Base-by-base conservation (phyloP, 2,329 filamentous ascomycete species). In the Colletotrichum sansevieriae region DNA sequence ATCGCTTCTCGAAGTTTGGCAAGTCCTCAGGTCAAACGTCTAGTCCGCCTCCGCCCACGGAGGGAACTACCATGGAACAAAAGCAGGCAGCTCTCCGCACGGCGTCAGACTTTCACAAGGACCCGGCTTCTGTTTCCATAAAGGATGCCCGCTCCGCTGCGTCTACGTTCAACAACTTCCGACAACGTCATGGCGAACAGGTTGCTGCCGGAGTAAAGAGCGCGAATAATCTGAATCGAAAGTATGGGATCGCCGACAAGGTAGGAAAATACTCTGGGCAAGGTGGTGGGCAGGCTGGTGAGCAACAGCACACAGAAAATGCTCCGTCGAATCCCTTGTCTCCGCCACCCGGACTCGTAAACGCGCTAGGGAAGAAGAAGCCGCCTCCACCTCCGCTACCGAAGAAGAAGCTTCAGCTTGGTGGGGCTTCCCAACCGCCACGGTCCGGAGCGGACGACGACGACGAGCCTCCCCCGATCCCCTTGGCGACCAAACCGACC, bases 101-200 rank as follows among this genome's bases (percentile, higher is more conserved):
- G 1, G 89, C 88, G 1, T 83, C 84, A 25, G 81, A 83, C 12
- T 84, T 91, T 64, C 86, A 85, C 58, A 88, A 87, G 71, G 84
- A 91, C 72, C 89, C 90, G 1, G 85, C 87, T 3, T 86, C 86
- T 1, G 87, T 91, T 2, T 89, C 88, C 0, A 71, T 90, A 2
- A 79, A 87, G 4, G 89, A 92, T 73, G 83, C 87, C 9, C 83
- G 82, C 67, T 79, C 83, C 44, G 87, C 89, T 13, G 90, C 87
- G 1, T 83, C 83, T 33, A 91, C 89, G 43, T 86, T 87, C 44
- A 90, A 88, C 71, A 91, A 91, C 74, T 92, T 94, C 77, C 88
- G 90, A 13, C 88, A 92, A 75, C 82, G 90, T 33, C 90, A 93
- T 73, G 88, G 90, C 3, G 90, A 91, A 18, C 89, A 92, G 75